Conservation (phyloP, 169 alveolate genomes). For the Cryptosporidium meleagridis region DNA sequence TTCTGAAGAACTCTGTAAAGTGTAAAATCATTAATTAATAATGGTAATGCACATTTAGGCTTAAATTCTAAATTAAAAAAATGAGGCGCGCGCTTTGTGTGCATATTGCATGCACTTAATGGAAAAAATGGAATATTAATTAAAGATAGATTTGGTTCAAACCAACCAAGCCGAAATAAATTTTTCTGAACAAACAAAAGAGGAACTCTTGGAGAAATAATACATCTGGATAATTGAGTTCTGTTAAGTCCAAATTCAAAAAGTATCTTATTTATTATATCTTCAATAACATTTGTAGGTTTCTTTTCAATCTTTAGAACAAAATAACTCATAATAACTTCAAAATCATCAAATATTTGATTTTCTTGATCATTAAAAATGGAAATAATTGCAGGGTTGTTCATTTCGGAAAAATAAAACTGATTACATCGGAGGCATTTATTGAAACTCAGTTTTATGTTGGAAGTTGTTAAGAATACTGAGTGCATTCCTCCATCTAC, state of each 20-base stretch:
- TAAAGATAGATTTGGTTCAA: conserved; percentile 5
- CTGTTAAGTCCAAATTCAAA: conserved; percentile 6
- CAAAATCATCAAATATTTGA: not conserved
- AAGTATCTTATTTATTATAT: not conserved
- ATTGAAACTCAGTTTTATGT: not conserved
- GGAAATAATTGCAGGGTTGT: not conserved
- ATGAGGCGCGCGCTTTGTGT: conserved; percentile 5
- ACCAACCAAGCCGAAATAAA: conserved; percentile 11
- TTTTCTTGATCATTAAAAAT: not conserved
- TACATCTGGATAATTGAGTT: not conserved
- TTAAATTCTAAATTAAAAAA: conserved; percentile 14
- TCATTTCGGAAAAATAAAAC: not conserved
- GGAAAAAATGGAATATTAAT: not conserved
- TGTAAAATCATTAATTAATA: not conserved
- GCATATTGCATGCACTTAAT: not conserved
- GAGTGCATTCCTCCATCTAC: conserved; percentile 55
- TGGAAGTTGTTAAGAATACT: conserved; percentile 31
- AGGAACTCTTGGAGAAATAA: conserved; percentile 13
- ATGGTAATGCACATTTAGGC: conserved; percentile 46
- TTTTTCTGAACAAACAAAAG: not conserved
- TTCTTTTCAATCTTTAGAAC: conserved; percentile 1
- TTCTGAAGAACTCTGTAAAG: conserved; percentile 21
- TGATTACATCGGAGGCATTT: not conserved
- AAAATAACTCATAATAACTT: not conserved
- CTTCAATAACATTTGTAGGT: not conserved